These are phyloP conservation scores for Amauroascus verrucosus DNA, from an alignment of 2,329 filamentous ascomycete genomes.

Conservation along the genomic window DNA sequence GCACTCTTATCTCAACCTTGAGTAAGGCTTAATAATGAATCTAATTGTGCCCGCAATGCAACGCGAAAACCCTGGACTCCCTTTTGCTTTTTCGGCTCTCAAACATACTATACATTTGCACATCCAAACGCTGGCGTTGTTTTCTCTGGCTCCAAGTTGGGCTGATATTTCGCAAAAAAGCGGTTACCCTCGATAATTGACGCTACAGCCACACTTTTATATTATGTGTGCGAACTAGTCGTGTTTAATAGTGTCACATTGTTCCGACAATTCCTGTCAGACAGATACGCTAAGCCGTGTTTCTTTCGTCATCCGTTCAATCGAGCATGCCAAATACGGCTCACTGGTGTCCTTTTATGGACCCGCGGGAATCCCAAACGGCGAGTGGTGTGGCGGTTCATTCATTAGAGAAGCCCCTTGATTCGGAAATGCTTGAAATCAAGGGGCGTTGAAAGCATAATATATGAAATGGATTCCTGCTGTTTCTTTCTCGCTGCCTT, in stretches of 20 bases:
- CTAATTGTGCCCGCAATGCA: background rate
- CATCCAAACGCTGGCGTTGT: no score
- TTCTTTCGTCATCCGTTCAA: background rate
- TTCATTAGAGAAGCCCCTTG: slow-evolving; percentile 1
- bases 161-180: background rate
- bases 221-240: background rate
- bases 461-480: slow-evolving; percentile 8
- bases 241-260: slow-evolving; percentile 8
- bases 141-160: background rate
- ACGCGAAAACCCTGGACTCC: background rate
- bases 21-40: background rate
- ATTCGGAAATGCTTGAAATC: slow-evolving; percentile 1
- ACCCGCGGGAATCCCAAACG: background rate
- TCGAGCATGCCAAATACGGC: background rate
- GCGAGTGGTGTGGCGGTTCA: slow-evolving; percentile 2
- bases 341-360: background rate
- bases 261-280: slow-evolving; percentile 9
- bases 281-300: background rate
- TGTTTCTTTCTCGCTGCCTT: background rate
- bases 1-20: no score
- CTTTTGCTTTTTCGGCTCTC: no score
- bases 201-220: background rate
- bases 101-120: no score
- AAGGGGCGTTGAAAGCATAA: slow-evolving; percentile 4
- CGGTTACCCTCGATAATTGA: background rate